These are phyloP conservation scores for Daedaleopsis nitida DNA, from an alignment of 768 basidiomycete genomes.

Conservation along the genomic window DNA sequence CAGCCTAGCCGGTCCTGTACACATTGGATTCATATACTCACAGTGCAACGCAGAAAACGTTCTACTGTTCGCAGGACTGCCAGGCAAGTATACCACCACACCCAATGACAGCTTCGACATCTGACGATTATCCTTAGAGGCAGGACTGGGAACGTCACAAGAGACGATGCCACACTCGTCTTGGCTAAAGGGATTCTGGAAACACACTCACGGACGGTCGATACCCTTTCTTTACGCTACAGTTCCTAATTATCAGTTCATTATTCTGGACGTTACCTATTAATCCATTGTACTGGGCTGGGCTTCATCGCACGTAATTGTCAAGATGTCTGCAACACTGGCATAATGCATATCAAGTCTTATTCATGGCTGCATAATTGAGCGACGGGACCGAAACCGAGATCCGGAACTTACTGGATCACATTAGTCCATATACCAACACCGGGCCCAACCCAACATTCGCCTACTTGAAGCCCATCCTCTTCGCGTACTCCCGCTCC, in stretches of 20 bases:
- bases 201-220: background rate
- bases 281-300: background rate
- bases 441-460: background rate
- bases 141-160: conserved; percentile 14
- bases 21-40: background rate
- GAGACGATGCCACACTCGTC: background rate
- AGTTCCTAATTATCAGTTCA: background rate
- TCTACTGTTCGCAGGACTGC: conserved; percentile 19
- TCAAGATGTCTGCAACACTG: too few species aligned
- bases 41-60: conserved; percentile 2
- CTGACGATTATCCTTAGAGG: background rate
- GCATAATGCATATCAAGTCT: too few species aligned
- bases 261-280: background rate
- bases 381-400: too few species aligned
- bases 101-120: background rate
- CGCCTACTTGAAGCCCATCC: conserved; percentile 78
- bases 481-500: conserved; percentile 81
- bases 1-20: background rate
- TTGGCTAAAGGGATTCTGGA: background rate
- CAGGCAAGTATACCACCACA: conserved; percentile 3
- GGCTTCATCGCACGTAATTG: background rate
- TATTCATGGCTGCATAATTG: too few species aligned
- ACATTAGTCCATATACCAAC: background rate
- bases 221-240: background rate
- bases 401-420: too few species aligned